Conservation (phyloP, 2,329 filamentous ascomycete genomes). For the Beauveria brongniartii region DNA sequence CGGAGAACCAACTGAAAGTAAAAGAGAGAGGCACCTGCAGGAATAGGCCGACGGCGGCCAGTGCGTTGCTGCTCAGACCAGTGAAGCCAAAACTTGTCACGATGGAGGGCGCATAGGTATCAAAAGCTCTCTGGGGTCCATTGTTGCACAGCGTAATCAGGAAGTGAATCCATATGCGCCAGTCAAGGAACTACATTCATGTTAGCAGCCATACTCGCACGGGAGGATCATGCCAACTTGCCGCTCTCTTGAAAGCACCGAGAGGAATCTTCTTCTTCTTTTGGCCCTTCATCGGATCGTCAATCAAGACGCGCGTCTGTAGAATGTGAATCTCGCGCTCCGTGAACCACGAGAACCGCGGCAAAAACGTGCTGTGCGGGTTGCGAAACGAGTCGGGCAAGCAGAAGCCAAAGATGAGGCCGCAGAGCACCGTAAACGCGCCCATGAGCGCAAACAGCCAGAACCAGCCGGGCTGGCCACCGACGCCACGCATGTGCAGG, state of each 20-base stretch:
- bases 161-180: constrained; percentile 44
- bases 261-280: constrained; percentile 40
- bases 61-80: constrained; percentile 40
- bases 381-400: constrained; percentile 38
- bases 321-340: constrained; percentile 34
- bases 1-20: constrained; percentile 43
- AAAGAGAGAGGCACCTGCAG: constrained; percentile 44
- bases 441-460: constrained; percentile 50
- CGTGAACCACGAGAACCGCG: constrained; percentile 26
- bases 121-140: constrained; percentile 37
- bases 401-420: constrained; percentile 33
- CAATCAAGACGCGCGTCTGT: constrained; percentile 30
- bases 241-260: constrained; percentile 35
- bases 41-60: constrained; percentile 47
- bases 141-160: constrained; percentile 42
- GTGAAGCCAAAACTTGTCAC: constrained; percentile 45
- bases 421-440: constrained; percentile 38
- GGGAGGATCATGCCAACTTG: constrained; percentile 17
- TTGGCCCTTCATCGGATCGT: constrained; percentile 37
- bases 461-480: constrained; percentile 44
- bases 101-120: constrained; percentile 47
- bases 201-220: neutral
- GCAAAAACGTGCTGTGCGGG: constrained; percentile 34
- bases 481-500: constrained; percentile 40
- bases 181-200: constrained; percentile 33